Evolutionary conservation across 352 stramenopile genomes (phyloP).

Genomic region (Phytophthora uliginosa): DNA sequence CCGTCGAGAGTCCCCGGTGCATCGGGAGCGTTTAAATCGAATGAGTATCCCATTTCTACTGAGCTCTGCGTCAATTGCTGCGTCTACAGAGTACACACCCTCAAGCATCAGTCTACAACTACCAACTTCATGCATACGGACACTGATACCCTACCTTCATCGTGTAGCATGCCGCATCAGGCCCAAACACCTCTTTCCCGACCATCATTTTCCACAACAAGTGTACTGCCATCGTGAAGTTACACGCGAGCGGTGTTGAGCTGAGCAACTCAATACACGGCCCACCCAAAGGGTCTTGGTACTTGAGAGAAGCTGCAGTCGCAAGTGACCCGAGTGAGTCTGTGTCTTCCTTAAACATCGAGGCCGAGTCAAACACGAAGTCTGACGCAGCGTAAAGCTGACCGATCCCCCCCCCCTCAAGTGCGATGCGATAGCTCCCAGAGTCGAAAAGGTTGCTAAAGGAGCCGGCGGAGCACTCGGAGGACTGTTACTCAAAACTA

Average conservation of each 20-base stretch:
- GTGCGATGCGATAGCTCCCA: conserved; percentile 7
- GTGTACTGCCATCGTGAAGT: neutral
- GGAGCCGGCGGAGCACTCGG: neutral
- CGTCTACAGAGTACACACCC: conserved; percentile 2
- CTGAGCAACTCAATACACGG: conserved; percentile 24
- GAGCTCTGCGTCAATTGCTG: conserved; percentile 16
- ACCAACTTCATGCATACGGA: neutral
- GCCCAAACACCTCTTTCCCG: conserved; percentile 21
- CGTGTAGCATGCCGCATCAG: conserved; percentile 14
- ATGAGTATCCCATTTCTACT: conserved; percentile 18
- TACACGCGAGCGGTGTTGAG: conserved; percentile 18
- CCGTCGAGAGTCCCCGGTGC: conserved; percentile 8
- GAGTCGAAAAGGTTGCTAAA: neutral
- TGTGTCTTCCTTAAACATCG: conserved; percentile 9
- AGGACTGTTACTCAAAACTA: neutral
- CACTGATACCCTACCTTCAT: conserved; percentile 16
- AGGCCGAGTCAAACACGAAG: conserved; percentile 16
- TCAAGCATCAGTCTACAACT: neutral
- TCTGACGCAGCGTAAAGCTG: neutral
- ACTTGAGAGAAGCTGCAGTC: conserved; percentile 10
- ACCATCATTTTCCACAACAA: conserved; percentile 28
- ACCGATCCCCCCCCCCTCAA: conserved; percentile 3
- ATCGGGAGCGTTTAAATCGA: neutral
- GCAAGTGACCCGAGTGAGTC: conserved; percentile 3
- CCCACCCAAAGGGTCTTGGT: conserved; percentile 12